Base-by-base conservation (phyloP, 257 asterid species). In the Buddleja alternifolia region DNA sequence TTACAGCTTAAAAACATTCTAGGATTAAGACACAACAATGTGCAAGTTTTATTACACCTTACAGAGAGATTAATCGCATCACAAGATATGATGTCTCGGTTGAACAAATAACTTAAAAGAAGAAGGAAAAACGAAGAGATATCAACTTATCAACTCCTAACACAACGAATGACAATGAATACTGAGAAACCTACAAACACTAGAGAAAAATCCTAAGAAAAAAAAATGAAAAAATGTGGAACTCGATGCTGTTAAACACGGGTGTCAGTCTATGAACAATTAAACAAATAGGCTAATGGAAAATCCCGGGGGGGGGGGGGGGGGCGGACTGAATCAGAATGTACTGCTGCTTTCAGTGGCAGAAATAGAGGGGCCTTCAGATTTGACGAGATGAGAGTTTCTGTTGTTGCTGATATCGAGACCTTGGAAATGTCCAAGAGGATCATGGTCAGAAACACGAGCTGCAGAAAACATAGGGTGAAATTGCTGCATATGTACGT, bases 281-380 rank as follows among this genome's bases (percentile, higher is more conserved):
- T 51, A 64, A 74, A 83, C 67, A 72, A 73, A 74, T 66, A 51
- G 63, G 75, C 77, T 57, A 29, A 29, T 29, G 34, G 34, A 5
- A 29, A 29, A 29, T 29, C 5, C 34, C 34, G 5, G 34, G 34
- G 2, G 34, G 34, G 5, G 5, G 5, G 5, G 3, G 5, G 34
- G 34, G 2, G 34, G 34, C 2, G 5, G 5, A 29, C 75, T 55
- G 32, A 60, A 78, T 86, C 78, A 86, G 84, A 85, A 81, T 66
- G 92, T 75, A 69, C 79, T 84, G 83, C 86, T 86, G 84, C 88
- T 84, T 81, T 86, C 93, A 57, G 75, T 82, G 62, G 85, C 88
- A 16, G 93, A 84, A 32, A 80, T 52, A 11, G 93, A 80, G 55
- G 90, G 85, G 25, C 77, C 84, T 67, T 87, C 94, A 6, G 88